A percentile compares a stretch with the other conserved stretches of the same genome.
These are phyloP conservation scores for Eucalyptus rudis DNA, from an alignment of 345 rosid genomes.

Conservation along the genomic window DNA sequence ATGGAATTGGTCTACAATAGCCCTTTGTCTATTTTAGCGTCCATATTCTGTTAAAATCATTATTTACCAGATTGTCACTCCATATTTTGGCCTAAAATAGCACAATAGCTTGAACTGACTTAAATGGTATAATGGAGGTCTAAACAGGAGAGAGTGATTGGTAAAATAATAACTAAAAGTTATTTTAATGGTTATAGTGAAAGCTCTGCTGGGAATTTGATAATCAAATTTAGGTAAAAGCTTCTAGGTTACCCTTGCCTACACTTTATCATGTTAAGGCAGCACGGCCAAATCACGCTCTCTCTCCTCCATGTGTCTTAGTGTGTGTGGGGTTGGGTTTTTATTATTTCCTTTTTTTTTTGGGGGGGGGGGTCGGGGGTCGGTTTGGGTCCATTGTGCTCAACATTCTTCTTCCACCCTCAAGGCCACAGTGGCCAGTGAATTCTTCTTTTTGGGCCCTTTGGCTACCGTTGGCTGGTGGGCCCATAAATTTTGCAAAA, in stretches of 20 bases:
- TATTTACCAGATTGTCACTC: neutral
- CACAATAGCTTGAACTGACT: neutral
- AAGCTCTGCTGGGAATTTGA: neutral
- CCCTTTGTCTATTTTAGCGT: neutral
- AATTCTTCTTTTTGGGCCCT: neutral
- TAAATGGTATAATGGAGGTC: neutral
- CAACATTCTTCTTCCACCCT: neutral
- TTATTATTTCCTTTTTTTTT: neutral
- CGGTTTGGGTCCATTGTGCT: neutral
- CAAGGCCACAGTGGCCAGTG: neutral
- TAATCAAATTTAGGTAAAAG: neutral
- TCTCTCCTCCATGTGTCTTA: neutral
- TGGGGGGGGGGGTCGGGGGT: neutral
- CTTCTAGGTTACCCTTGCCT: neutral
- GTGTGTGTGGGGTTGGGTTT: neutral
- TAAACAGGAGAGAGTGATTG: neutral
- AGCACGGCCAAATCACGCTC: neutral
- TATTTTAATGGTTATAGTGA: neutral
- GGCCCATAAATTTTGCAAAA: neutral
- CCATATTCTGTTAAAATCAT: neutral
- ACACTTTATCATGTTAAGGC: neutral
- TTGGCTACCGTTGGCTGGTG: neutral
- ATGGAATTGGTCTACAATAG: neutral
- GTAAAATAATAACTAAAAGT: neutral
- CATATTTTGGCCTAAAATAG: neutral